phyloP scores from a whole-genome alignment of 2,329 filamentous ascomycete species.

The Alternaria alternata region DNA sequence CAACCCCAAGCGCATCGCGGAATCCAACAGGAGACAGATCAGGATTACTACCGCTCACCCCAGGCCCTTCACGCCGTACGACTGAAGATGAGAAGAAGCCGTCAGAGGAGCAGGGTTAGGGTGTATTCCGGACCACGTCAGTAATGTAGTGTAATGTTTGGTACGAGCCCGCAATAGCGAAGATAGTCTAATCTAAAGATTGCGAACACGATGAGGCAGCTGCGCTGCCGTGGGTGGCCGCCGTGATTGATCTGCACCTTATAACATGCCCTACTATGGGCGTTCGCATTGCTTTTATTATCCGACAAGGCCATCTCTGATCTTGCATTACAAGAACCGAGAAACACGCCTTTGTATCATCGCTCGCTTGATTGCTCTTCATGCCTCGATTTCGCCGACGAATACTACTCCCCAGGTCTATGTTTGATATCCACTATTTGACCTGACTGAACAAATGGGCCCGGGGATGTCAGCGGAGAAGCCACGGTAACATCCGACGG shows the following conservation, averaged over 20 bases:
- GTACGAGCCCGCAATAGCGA: too few relatives aligned
- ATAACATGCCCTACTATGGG: slow-evolving; percentile 25
- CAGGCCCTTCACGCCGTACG: too few relatives aligned
- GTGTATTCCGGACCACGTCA: too few relatives aligned
- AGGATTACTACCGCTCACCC: too few relatives aligned
- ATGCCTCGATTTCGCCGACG: not conserved
- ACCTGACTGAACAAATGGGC: not conserved
- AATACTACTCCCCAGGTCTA: not conserved
- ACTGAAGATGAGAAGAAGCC: too few relatives aligned
- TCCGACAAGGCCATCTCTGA: slow-evolving; percentile 3
- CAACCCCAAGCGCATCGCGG: too few relatives aligned
- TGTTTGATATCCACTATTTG: not conserved
- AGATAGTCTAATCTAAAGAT: too few relatives aligned
- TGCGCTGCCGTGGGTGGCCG: too few relatives aligned
- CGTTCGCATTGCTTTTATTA: slow-evolving; percentile 7
- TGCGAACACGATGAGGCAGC: too few relatives aligned
- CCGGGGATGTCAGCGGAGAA: not conserved
- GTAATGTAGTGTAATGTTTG: too few relatives aligned
- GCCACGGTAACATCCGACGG: slow-evolving; percentile 6
- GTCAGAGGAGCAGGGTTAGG: too few relatives aligned
- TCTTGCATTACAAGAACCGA: not conserved
- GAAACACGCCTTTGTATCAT: not conserved
- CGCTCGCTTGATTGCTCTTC: not conserved
- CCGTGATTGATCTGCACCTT: not conserved
- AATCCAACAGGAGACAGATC: too few relatives aligned